phyloP scores from a whole-genome alignment of 495 filamentous ascomycete genomes.

The Pseudoneurospora amorphoporcata region DNA sequence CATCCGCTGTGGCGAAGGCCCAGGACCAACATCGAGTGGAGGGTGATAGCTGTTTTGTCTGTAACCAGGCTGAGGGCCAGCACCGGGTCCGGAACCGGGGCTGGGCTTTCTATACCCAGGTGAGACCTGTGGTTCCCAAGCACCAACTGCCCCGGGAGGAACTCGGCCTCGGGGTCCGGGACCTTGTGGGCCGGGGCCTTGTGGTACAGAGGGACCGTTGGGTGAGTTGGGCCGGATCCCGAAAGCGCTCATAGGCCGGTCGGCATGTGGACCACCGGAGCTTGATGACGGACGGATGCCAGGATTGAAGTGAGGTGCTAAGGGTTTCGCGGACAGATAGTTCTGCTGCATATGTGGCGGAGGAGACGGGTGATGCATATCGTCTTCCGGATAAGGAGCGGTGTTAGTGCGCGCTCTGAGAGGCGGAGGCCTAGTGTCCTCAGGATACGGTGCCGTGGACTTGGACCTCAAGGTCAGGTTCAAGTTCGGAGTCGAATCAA shows the following conservation, averaged over 20 bases:
- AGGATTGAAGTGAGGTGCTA: slow-evolving; percentile 27
- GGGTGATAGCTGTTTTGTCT: not conserved
- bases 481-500: slow-evolving; percentile 18
- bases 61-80: not conserved
- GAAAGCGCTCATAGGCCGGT: slow-evolving; percentile 57
- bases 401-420: slow-evolving; percentile 23
- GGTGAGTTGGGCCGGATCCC: slow-evolving; percentile 43
- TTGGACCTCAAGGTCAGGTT: slow-evolving; percentile 31
- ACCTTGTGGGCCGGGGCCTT: slow-evolving; percentile 4
- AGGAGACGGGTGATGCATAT: slow-evolving; percentile 20
- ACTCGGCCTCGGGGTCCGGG: slow-evolving; percentile 11
- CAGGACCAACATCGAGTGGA: not conserved
- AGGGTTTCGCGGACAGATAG: not conserved
- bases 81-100: slow-evolving; percentile 14
- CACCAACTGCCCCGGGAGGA: slow-evolving; percentile 12
- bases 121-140: slow-evolving; percentile 37
- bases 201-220: slow-evolving; percentile 11
- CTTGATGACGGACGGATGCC: slow-evolving; percentile 25
- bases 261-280: slow-evolving; percentile 31
- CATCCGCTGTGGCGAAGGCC: not conserved
- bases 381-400: slow-evolving; percentile 46
- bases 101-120: slow-evolving; percentile 32
- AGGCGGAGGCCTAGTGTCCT: slow-evolving; percentile 42
- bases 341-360: slow-evolving; percentile 1
- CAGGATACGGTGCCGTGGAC: slow-evolving; percentile 57